Evolutionary conservation across 805 yeast genomes (phyloP).

Genomic region (Lipomyces kockii): DNA sequence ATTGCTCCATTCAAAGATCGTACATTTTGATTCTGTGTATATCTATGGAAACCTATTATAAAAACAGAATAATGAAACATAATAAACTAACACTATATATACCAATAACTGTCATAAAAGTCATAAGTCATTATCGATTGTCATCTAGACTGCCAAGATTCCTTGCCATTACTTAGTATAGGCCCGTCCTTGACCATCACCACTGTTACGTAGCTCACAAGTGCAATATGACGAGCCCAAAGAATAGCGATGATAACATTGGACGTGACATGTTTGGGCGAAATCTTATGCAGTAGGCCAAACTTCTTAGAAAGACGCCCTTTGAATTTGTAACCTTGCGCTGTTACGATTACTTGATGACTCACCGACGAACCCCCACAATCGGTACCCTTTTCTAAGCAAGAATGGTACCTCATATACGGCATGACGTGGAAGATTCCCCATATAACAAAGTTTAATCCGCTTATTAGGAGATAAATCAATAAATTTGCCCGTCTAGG

Average conservation of each 20-base stretch:
- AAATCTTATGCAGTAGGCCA: background rate
- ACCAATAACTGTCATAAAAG: slow-evolving; percentile 1
- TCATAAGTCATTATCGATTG: background rate
- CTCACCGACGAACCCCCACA: no score
- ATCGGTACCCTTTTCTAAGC: background rate
- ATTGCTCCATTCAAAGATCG: slow-evolving; percentile 2
- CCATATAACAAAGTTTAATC: background rate
- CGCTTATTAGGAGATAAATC: background rate
- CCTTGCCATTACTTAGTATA: background rate
- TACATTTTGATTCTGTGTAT: slow-evolving; percentile 4
- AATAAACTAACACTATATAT: background rate
- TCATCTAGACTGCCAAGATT: background rate
- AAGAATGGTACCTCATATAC: slow-evolving; percentile 4
- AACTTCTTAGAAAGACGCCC: background rate
- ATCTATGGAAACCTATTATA: background rate
- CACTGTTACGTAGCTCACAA: background rate
- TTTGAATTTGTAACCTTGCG: background rate
- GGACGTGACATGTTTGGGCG: background rate
- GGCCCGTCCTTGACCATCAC: background rate
- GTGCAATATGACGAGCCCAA: slow-evolving; percentile 6
- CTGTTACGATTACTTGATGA: background rate
- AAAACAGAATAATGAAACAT: background rate
- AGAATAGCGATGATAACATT: background rate
- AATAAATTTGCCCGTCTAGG: background rate
- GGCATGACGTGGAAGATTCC: background rate